Base-by-base conservation (phyloP, 345 rosid genomes). In the Hibiscus tridactylites region DNA sequence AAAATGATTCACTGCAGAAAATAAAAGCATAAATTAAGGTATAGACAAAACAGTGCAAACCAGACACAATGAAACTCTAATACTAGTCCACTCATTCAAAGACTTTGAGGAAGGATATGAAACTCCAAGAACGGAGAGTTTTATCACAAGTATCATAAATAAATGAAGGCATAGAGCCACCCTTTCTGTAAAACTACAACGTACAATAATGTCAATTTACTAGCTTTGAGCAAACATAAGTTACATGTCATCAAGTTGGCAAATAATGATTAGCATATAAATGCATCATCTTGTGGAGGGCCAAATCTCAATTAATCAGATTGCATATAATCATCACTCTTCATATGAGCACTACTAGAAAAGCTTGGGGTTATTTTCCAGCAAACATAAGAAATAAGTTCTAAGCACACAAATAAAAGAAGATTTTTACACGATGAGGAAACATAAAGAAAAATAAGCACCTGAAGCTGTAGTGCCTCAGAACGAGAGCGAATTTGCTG, bases 391-490 rank as follows among this genome's bases (percentile, higher is more conserved):
- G 56, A 47, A 72, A 24, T 29, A 59, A 24, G 33, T 49, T 61
- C 12, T 26, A 62, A 19, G 19, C 21, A 64, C 47, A 21, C 3
- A 33, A 26, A 73, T 60, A 57, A 52, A 19, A 57, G 44, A 56
- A 75, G 15, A 53, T 47, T 68, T 21, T 47, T 16, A 35, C n/a
- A 46, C 19, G 71, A 67, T 49, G 21, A 58, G 7, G 39, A 4
- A 28, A 66, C 73, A 21, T 21, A 26, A 26, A 26, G n/a, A 29
- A 76, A 50, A 74, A 72, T 31, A 11, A 68, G 61, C 68, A 96
- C 99, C 97, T 96, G 99, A 76, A 92, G 79, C 76, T 89, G 94
- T 52, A 92, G 84, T 61, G 99, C n/a, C n/a, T n/a, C n/a, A n/a
- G n/a, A n/a, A n/a, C 97, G 95, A 76, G 98, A 91, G 65, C 81